Evolutionary conservation across 306 rosid genomes (phyloP).

Genomic region (Nissolia schottii): DNA sequence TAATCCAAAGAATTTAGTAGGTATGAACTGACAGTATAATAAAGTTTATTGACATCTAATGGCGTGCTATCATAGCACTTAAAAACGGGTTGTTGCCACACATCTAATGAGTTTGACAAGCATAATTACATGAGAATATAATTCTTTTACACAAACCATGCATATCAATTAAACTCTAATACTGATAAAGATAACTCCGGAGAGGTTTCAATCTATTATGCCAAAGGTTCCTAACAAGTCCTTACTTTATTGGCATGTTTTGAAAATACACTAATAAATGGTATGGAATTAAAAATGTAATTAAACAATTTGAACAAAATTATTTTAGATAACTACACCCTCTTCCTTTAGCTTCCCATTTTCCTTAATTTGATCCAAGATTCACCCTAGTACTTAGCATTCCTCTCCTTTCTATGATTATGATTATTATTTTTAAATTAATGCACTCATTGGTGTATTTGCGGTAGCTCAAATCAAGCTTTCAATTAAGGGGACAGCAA

Average conservation of each 20-base stretch:
- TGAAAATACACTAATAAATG: not conserved
- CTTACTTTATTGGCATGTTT: conserved; percentile 4
- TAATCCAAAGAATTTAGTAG: not conserved
- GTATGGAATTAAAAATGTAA: not conserved
- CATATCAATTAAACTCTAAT: not conserved
- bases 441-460: not conserved
- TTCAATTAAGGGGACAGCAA: not conserved
- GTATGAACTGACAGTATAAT: not conserved
- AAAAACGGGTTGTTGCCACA: too few relatives aligned
- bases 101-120: not conserved
- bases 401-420: not conserved
- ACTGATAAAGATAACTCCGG: not conserved
- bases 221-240: conserved; percentile 3
- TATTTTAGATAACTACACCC: not conserved
- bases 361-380: not conserved
- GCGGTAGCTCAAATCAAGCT: not conserved
- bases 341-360: not conserved
- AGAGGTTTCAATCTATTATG: not conserved
- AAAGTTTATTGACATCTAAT: not conserved
- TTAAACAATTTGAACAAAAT: not conserved
- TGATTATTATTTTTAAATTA: not conserved
- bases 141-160: not conserved
- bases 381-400: not conserved
- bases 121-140: not conserved
- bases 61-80: not conserved